A percentile compares a stretch with the other conserved stretches of the same genome.
phyloP scores from a whole-genome alignment of 441 rosid species.

The Gossypium gossypioides region DNA sequence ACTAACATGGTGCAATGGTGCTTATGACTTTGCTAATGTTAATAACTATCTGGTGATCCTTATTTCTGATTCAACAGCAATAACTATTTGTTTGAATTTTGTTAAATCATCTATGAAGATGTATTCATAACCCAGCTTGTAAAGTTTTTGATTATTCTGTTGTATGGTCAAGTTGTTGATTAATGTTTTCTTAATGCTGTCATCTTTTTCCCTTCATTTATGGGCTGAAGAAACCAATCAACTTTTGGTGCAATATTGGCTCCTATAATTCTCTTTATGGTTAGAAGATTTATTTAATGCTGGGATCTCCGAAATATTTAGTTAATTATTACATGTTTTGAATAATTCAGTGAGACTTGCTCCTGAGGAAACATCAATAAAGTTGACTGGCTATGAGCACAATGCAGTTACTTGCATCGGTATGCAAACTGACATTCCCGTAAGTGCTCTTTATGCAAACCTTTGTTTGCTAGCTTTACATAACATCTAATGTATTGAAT shows the following conservation, averaged over 20 bases:
- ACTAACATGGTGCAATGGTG: neutral
- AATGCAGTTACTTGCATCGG: conserved; percentile 79
- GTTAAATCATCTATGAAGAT: neutral
- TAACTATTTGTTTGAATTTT: neutral
- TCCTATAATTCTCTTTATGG: neutral
- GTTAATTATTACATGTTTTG: neutral
- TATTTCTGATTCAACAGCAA: neutral
- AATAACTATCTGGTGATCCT: neutral
- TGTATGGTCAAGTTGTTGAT: neutral
- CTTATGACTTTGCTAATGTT: neutral
- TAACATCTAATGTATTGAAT: neutral
- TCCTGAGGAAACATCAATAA: conserved; percentile 61
- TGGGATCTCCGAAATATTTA: neutral
- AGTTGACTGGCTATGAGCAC: conserved; percentile 70
- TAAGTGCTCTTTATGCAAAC: conserved; percentile 21
- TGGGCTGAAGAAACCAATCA: neutral
- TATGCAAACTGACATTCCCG: conserved; percentile 69
- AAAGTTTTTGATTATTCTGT: neutral
- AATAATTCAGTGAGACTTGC: conserved; percentile 73
- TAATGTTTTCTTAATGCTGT: neutral
- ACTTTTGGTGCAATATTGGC: neutral
- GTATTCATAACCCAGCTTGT: neutral
- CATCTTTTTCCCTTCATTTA: neutral
- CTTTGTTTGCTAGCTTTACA: neutral
- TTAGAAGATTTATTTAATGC: neutral